Evolutionary conservation across 371 early-diverging fungal genomes (phyloP), one percentile per base, ranked within the genome.

Genomic region (Apophysomyces ossiformis): DNA sequence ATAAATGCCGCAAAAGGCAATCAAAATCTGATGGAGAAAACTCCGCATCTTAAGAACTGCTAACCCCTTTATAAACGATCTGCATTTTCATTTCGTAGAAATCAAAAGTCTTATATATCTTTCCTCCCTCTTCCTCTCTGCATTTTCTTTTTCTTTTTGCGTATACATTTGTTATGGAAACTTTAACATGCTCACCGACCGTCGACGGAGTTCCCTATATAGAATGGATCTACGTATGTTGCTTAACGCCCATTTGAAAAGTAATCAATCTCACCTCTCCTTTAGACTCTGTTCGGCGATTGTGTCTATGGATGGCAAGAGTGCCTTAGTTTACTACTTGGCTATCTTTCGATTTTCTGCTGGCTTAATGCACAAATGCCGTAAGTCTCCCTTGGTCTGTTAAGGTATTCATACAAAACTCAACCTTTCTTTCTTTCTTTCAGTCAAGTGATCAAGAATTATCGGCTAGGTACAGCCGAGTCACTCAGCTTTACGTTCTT

Each of bases 281-380:
- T 39, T 15, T 16, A 72, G 85, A 68, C 69, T 13, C 45, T 87
- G 21, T 81, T 87, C 68, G 83, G 85, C 59, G 82, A 85, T 66
- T 88, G 88, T 67, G 80, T 83, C 57, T 87, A 80, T 64, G 75
- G 80, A 63, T 79, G 74, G 69, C 81, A 69, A 45, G 87, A 73
- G 57, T 77, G 65, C 64, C 66, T 79, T 43, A 72, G 72, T 57
- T 39, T 82, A 46, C 37, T 78, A 15, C 72, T 88, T 59, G 92
- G 92, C 0, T 90, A 89, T 64, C 43, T 84, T 7, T 91, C 91
- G 1, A 89, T 93, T 47, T 64, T 78, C 15, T 89, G 85, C 69
- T 93, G 93, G 93, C 61, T 93, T 13, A 90, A 87, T 74, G 92
- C 92, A 41, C 92, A 92, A 78, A 77, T 91, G 74, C 93, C 93